These are phyloP conservation scores for Colletotrichum sp. DNA, from an alignment of 2,329 filamentous ascomycete species.

Conservation along the genomic window DNA sequence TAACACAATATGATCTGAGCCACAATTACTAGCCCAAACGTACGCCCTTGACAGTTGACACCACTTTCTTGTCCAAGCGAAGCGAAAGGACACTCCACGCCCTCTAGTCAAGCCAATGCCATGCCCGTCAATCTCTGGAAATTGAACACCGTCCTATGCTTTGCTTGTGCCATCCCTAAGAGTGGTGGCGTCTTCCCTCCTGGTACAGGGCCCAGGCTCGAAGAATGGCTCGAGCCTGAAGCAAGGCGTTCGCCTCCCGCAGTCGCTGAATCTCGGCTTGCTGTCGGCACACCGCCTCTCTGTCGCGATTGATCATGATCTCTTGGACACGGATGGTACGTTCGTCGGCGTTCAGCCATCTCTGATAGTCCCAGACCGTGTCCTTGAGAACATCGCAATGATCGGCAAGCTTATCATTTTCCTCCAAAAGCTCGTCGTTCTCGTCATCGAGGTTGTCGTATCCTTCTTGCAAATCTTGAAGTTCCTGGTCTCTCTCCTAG, in stretches of 20 bases:
- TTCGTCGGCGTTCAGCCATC: not conserved
- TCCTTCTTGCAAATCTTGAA: not conserved
- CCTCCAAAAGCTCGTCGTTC: not conserved
- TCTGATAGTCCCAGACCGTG: not conserved
- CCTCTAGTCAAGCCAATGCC: not conserved
- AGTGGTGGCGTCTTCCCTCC: not conserved
- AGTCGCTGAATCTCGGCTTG: not conserved
- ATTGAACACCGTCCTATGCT: not conserved
- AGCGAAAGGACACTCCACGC: not conserved
- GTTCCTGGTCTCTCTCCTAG: not conserved
- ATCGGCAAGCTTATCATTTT: not conserved
- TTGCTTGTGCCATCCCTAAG: not conserved
- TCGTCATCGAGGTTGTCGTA: rapidly evolving
- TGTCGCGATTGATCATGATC: not conserved
- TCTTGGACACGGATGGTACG: not conserved
- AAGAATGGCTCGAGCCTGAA: not conserved
- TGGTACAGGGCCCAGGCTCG: not conserved
- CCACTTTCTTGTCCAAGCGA: not conserved
- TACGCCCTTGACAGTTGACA: not conserved
- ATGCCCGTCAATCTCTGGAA: not conserved
- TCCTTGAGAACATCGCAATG: not conserved
- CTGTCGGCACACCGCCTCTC: not conserved
- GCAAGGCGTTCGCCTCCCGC: not conserved
- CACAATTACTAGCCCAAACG: not conserved
- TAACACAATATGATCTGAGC: not conserved